phyloP scores from a whole-genome alignment of 176 grass and related monocot genomes.

The Oryza punctata region DNA sequence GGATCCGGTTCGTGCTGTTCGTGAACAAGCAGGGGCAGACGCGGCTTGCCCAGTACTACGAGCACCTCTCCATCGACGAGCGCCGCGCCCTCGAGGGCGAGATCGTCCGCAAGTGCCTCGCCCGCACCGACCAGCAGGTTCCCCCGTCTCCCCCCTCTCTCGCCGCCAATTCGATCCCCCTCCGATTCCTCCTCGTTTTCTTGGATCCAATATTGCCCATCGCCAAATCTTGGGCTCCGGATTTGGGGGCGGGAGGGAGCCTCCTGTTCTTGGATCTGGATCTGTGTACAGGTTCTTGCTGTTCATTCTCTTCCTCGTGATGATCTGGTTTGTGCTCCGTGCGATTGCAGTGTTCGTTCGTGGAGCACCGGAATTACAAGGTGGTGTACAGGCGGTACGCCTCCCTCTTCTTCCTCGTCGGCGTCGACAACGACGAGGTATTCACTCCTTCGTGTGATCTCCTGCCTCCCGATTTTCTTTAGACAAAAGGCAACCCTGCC shows the following conservation, averaged over 20 bases:
- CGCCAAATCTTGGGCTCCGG: not conserved
- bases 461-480: no score
- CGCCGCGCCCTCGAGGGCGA: constrained; percentile 95
- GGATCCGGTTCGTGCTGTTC: constrained; percentile 91
- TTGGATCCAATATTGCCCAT: constrained; percentile 3
- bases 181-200: not conserved
- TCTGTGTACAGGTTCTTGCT: not conserved
- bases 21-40: constrained; percentile 99
- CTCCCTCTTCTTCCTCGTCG: constrained; percentile 96
- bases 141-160: no score
- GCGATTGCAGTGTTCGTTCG: constrained; percentile 83
- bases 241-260: not conserved
- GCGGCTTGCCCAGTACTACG: constrained; percentile 96
- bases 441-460: no score
- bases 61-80: constrained; percentile 95
- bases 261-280: constrained; percentile 32
- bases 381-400: constrained; percentile 94
- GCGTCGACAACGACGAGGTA: constrained; percentile 97
- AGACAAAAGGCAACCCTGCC: no score
- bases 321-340: not conserved
- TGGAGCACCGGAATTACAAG: constrained; percentile 99
- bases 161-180: no score
- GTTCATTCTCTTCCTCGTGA: not conserved
- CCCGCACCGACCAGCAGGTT: constrained; percentile 91
- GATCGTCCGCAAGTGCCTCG: constrained; percentile 99